A percentile compares a stretch with the other conserved stretches of the same genome.
phyloP scores from a whole-genome alignment of 192 early-diverging fungal genomes.

The Coemansia javaensis region DNA sequence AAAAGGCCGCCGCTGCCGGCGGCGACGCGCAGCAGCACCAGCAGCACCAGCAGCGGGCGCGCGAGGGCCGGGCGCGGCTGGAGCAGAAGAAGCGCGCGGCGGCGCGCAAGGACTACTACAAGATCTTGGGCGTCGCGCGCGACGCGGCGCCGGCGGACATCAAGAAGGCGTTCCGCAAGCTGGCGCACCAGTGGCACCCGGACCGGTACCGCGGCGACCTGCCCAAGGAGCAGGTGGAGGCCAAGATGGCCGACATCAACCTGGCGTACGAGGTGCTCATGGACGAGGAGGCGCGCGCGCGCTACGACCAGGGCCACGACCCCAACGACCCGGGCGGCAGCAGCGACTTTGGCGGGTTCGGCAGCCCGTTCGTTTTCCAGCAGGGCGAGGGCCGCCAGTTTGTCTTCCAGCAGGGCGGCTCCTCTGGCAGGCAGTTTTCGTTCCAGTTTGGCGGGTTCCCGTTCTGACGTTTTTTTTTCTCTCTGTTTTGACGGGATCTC shows the following conservation, averaged over 20 bases:
- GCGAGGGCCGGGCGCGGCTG: conserved; percentile 38
- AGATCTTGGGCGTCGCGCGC: conserved; percentile 77
- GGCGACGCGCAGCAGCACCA: too few species aligned
- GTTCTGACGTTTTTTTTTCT: too few species aligned
- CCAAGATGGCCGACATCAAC: conserved; percentile 92
- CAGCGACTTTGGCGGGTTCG: conserved; percentile 32
- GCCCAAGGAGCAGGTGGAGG: conserved; percentile 67
- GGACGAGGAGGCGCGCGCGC: conserved; percentile 59
- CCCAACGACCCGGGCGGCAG: conserved; percentile 67
- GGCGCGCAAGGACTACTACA: conserved; percentile 86
- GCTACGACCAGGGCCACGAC: conserved; percentile 74
- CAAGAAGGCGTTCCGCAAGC: conserved; percentile 86
- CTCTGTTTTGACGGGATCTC: too few species aligned
- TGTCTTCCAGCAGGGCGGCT: conserved; percentile 55
- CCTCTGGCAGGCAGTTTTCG: conserved; percentile 43
- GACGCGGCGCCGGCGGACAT: conserved; percentile 74
- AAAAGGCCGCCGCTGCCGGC: conserved; percentile 46
- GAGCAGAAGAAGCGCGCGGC: conserved; percentile 49
- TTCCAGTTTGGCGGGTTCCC: conserved; percentile 52
- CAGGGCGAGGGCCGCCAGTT: conserved; percentile 54
- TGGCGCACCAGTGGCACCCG: conserved; percentile 84
- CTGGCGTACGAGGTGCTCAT: conserved; percentile 84
- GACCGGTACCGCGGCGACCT: conserved; percentile 77
- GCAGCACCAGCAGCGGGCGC: conserved; percentile 38
- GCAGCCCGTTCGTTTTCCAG: conserved; percentile 49